phyloP scores from a whole-genome alignment of 2,329 filamentous ascomycete species.

The Aspergillus novoparasiticus region DNA sequence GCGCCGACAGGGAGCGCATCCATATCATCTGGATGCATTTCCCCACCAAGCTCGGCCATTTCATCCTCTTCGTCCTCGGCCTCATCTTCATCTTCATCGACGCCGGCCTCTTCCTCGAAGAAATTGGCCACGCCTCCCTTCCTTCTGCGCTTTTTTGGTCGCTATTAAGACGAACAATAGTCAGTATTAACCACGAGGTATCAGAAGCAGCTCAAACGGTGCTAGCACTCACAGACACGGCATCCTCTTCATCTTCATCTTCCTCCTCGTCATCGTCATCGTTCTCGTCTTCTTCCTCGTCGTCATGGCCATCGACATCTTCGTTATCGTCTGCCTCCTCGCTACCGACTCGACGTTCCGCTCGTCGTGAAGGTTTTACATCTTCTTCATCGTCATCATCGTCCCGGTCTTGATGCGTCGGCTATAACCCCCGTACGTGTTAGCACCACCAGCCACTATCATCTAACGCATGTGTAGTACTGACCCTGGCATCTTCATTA shows the following conservation, averaged over 20 bases:
- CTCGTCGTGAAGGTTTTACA: conserved; percentile 32
- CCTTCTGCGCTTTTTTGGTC: conserved; percentile 78
- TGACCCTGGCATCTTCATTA: conserved; percentile 58
- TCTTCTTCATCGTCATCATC: conserved; percentile 51
- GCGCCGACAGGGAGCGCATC: conserved; percentile 73
- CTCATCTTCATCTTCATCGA: conserved; percentile 87
- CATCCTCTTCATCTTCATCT: conserved; percentile 52
- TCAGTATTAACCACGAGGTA: conserved; percentile 14
- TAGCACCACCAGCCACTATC: conserved; percentile 19
- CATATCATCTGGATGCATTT: conserved; percentile 87
- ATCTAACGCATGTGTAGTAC: conserved; percentile 16
- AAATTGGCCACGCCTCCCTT: conserved; percentile 78
- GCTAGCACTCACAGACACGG: conserved; percentile 62
- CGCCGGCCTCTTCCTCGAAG: conserved; percentile 97
- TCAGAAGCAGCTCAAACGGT: background rate
- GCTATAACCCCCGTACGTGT: conserved; percentile 26
- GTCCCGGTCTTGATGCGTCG: conserved; percentile 31
- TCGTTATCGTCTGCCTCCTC: conserved; percentile 39
- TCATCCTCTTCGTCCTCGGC: conserved; percentile 89
- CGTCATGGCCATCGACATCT: conserved; percentile 39
- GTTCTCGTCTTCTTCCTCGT: conserved; percentile 54
- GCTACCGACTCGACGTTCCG: conserved; percentile 33
- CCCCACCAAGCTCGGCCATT: conserved; percentile 81
- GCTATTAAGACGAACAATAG: conserved; percentile 49
- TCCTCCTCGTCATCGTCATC: conserved; percentile 61